Evolutionary conservation across 2,329 filamentous ascomycete genomes (phyloP).

Genomic region (Dactylonectria estremocensis): DNA sequence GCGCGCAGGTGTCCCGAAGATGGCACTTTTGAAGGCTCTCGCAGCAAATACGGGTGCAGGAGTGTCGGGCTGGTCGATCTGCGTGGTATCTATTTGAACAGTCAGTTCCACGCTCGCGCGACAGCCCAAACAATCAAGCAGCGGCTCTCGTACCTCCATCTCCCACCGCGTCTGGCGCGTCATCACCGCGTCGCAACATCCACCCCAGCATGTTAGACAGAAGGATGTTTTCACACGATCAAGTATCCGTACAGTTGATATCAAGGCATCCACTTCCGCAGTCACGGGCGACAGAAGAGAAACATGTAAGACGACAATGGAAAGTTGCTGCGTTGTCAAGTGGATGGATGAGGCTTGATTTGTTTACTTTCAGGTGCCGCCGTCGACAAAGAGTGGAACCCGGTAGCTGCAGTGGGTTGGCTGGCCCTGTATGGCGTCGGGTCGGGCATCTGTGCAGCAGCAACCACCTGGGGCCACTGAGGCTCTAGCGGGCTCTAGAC

Average conservation of each 20-base stretch:
- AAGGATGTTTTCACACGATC: slow-evolving; percentile 4
- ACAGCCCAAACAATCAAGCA: not conserved
- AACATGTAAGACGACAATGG: slow-evolving; percentile 34
- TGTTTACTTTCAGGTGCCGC: slow-evolving; percentile 33
- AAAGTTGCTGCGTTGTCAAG: slow-evolving; percentile 26
- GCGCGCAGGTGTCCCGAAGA: slow-evolving; percentile 72
- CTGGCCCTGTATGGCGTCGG: slow-evolving; percentile 25
- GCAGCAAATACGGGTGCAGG: slow-evolving; percentile 78
- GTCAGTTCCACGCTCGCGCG: slow-evolving; percentile 10
- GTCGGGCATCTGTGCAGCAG: slow-evolving; percentile 51
- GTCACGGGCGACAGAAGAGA: slow-evolving; percentile 27
- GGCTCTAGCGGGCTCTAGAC: slow-evolving; percentile 23
- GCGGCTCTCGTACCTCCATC: slow-evolving; percentile 49
- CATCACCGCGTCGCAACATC: slow-evolving; percentile 66
- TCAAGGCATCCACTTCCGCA: slow-evolving; percentile 31
- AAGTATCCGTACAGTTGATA: slow-evolving; percentile 16
- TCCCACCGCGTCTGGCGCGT: slow-evolving; percentile 53
- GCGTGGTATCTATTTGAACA: slow-evolving; percentile 56
- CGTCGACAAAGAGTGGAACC: slow-evolving; percentile 26
- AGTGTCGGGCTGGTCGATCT: slow-evolving; percentile 73
- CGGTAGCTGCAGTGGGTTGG: slow-evolving; percentile 8
- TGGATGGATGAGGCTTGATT: slow-evolving; percentile 22
- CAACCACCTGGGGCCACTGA: slow-evolving; percentile 11
- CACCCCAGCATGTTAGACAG: slow-evolving; percentile 68
- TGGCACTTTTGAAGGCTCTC: slow-evolving; percentile 73